A percentile compares a stretch with the other conserved stretches of the same genome.
Conservation (phyloP, 2,329 filamentous ascomycete genomes). For the Coleophoma eucalyptorum region DNA sequence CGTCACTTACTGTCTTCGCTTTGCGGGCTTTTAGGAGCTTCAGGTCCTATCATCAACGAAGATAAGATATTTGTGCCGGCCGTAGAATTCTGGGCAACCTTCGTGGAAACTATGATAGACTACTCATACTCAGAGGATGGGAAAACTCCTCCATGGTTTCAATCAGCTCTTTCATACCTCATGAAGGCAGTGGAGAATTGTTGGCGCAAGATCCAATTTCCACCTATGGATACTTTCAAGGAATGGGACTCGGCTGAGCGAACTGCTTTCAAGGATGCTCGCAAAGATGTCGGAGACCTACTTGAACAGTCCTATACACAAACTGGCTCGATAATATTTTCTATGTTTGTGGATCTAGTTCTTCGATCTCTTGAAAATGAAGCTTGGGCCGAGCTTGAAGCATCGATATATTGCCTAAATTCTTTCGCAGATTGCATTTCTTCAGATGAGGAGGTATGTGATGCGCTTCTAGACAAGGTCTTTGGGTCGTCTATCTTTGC, state of each 20-base stretch:
- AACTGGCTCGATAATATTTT: slow-evolving; percentile 50
- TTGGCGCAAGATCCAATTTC: slow-evolving; percentile 65
- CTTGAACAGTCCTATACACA: slow-evolving; percentile 68
- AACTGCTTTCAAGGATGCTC: slow-evolving; percentile 65
- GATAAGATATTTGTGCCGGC: slow-evolving; percentile 70
- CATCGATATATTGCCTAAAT: slow-evolving; percentile 59
- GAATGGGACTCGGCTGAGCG: slow-evolving; percentile 69
- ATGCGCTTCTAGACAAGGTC: slow-evolving; percentile 54
- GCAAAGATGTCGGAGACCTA: slow-evolving; percentile 76
- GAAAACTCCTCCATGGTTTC: slow-evolving; percentile 49
- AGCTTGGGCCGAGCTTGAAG: slow-evolving; percentile 58
- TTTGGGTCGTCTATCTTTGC: slow-evolving; percentile 58
- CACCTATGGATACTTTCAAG: slow-evolving; percentile 46
- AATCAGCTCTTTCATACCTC: slow-evolving; percentile 52
- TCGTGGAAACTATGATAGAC: slow-evolving; percentile 65
- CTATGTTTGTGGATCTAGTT: slow-evolving; percentile 52
- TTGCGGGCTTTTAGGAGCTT: slow-evolving; percentile 61
- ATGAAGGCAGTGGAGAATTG: slow-evolving; percentile 62
- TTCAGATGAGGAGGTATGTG: slow-evolving; percentile 48
- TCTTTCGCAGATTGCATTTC: slow-evolving; percentile 63
- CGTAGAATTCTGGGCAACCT: slow-evolving; percentile 79
- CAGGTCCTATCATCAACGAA: slow-evolving; percentile 66
- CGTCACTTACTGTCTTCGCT: slow-evolving; percentile 53
- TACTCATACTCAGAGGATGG: slow-evolving; percentile 46
- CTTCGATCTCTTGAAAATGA: slow-evolving; percentile 43